Percentiles rank a stretch among this genome's conserved stretches.
Evolutionary conservation across 805 yeast species (phyloP).

Genomic region (Saturnispora galanensis): DNA sequence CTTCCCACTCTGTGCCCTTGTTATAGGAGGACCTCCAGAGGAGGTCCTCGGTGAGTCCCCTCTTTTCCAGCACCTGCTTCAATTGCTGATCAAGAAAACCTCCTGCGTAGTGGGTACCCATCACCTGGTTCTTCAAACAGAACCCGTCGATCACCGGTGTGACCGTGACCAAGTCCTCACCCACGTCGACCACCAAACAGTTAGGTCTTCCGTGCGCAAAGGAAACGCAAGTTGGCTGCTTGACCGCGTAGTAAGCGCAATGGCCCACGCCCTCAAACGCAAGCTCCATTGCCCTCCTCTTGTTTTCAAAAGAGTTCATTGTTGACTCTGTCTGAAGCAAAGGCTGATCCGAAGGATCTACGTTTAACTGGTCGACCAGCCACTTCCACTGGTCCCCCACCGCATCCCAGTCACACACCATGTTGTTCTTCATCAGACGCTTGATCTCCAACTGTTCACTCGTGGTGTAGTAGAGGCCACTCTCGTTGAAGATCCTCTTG

Average conservation of each 20-base stretch:
- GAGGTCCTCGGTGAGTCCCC: slow-evolving; percentile 30
- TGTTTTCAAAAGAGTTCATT: slow-evolving; percentile 64
- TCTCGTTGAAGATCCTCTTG: slow-evolving; percentile 22
- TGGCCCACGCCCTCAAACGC: slow-evolving; percentile 59
- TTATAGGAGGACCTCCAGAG: slow-evolving; percentile 44
- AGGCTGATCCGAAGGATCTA: slow-evolving; percentile 61
- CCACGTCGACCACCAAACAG: slow-evolving; percentile 77
- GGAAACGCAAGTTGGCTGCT: slow-evolving; percentile 78
- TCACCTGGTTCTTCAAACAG: slow-evolving; percentile 58
- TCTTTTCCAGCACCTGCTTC: slow-evolving; percentile 28
- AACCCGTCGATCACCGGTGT: slow-evolving; percentile 81
- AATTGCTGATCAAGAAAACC: slow-evolving; percentile 49
- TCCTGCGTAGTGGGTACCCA: slow-evolving; percentile 70
- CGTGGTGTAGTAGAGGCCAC: slow-evolving; percentile 30
- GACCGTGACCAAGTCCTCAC: slow-evolving; percentile 67
- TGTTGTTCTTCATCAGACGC: slow-evolving; percentile 50
- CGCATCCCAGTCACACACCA: slow-evolving; percentile 78
- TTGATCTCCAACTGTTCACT: slow-evolving; percentile 41
- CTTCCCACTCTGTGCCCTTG: slow-evolving; percentile 23
- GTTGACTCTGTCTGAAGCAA: slow-evolving; percentile 77
- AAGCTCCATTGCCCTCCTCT: slow-evolving; percentile 60
- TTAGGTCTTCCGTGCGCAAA: slow-evolving; percentile 85
- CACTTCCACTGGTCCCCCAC: slow-evolving; percentile 65
- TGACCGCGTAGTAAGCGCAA: slow-evolving; percentile 75
- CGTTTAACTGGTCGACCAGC: slow-evolving; percentile 43